These are phyloP conservation scores for Penicillium sp. DNA, from an alignment of 2,329 filamentous ascomycete species.

Conservation along the genomic window DNA sequence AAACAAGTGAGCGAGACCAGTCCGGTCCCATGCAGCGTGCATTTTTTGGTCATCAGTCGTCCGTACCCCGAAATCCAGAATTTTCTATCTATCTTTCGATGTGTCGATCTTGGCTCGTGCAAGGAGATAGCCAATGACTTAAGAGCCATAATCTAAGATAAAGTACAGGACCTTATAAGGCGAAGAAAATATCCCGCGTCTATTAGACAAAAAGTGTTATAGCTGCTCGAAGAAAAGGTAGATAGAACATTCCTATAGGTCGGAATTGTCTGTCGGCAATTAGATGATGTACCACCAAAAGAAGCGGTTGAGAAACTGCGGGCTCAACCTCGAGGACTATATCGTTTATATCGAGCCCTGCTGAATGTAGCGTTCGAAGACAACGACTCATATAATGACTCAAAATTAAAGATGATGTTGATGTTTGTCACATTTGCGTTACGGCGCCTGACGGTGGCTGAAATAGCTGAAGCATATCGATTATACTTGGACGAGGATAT, in stretches of 20 bases:
- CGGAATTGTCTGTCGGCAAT: no score
- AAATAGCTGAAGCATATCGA: slow-evolving; percentile 11
- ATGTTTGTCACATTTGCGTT: slow-evolving; percentile 8
- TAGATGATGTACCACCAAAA: background rate
- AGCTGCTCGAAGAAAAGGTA: no score
- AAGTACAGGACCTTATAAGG: slow-evolving; percentile 10
- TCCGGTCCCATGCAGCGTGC: background rate
- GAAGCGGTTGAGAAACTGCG: slow-evolving; percentile 5
- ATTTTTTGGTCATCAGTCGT: slow-evolving; percentile 8
- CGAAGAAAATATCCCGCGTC: slow-evolving; percentile 2
- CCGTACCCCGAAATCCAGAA: slow-evolving; percentile 11
- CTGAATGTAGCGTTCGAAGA: background rate
- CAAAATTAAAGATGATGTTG: slow-evolving; percentile 2
- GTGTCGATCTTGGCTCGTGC: background rate
- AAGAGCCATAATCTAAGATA: slow-evolving; percentile 5
- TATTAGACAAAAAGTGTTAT: no score
- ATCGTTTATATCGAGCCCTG: slow-evolving; percentile 11
- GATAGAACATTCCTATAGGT: no score
- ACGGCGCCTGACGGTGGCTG: slow-evolving; percentile 9
- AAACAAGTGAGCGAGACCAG: background rate
- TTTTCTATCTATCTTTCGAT: slow-evolving; percentile 1
- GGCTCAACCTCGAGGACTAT: slow-evolving; percentile 9
- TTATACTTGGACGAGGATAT: slow-evolving; percentile 7
- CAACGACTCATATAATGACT: no score
- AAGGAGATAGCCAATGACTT: slow-evolving; percentile 4